Evolutionary conservation across 1,139 yeast species (phyloP).

Genomic region (Yamadazyma dendronema): DNA sequence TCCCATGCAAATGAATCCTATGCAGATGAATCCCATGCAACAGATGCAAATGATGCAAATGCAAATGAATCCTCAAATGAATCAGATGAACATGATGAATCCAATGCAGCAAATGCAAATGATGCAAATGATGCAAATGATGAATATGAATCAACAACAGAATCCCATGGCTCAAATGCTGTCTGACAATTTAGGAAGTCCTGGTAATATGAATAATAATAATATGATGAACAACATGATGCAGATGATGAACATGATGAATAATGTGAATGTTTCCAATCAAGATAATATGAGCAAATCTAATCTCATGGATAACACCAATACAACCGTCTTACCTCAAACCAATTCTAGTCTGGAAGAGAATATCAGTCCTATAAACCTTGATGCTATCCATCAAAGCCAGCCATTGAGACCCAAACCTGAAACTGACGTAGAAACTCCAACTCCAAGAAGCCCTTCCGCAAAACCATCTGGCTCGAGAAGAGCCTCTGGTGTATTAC

Average conservation of each 20-base stretch:
- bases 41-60: constrained; percentile 11
- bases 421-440: too few relatives aligned
- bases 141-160: constrained; percentile 3
- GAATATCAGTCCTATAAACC: constrained; percentile 6
- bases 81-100: constrained; percentile 2
- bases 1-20: constrained; percentile 10
- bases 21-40: constrained; percentile 5
- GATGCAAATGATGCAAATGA: constrained; percentile 2
- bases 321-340: neutral
- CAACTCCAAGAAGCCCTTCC: constrained; percentile 1
- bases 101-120: neutral
- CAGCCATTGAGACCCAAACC: too few relatives aligned
- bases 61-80: constrained; percentile 6
- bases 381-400: too few relatives aligned
- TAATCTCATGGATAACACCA: neutral
- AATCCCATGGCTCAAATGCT: constrained; percentile 2
- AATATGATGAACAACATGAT: constrained; percentile 1
- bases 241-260: constrained; percentile 5
- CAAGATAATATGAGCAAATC: too few relatives aligned
- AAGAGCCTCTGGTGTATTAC: neutral
- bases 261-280: constrained; percentile 10
- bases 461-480: neutral
- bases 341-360: neutral
- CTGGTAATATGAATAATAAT: too few relatives aligned
- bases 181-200: too few relatives aligned